Evolutionary conservation across 805 yeast genomes (phyloP), one percentile per base, ranked within the genome.

Genomic region (Metschnikowia baotianmanensis): DNA sequence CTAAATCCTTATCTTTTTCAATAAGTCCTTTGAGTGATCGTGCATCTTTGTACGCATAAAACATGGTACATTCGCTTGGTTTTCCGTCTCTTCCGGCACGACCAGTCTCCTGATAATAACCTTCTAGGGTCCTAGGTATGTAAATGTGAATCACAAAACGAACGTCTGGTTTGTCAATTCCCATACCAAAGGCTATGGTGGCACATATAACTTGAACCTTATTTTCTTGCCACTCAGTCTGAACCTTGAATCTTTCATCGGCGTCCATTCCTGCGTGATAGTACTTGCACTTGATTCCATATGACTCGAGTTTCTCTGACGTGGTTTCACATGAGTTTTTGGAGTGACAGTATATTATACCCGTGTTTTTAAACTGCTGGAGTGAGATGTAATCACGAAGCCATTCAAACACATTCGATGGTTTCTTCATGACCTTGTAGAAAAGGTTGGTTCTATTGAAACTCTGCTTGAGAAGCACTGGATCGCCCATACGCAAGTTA

Each of bases 161-260:
- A 10, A 93, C 99, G 62, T 93, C 95, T 0, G 96, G 86, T 60
- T 93, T 93, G 64, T 93, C 99, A 42, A 93, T 91, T 34, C 99
- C 99, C 99, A 93, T 93, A 20, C 99, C 99, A 72, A 93, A 93
- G 0, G 99, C 99, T 54, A 93, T 85, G 0, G 99, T 93, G 0
- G 99, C 99, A 67, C 97, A 91, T 11, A 93, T 89, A 1, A 90
- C 83, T 56, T 82, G 83, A 17, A 83, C 65, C 16, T 62, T 59
- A 40, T 84, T 83, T 1, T 65, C 57, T 60, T 93, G 99, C 99
- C 99, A 93, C 23, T 65, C 69, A 17, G 67, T 67, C 61, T 93
- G 99, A n/a, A 88, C 79, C 3, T 60, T 48, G 16, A 77, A 64
- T 44, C 98, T 71, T 22, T 83, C 88, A 11, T 84, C 85, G 0